phyloP scores from a whole-genome alignment of 2,329 filamentous ascomycete genomes.

The Aschersonia sp. region DNA sequence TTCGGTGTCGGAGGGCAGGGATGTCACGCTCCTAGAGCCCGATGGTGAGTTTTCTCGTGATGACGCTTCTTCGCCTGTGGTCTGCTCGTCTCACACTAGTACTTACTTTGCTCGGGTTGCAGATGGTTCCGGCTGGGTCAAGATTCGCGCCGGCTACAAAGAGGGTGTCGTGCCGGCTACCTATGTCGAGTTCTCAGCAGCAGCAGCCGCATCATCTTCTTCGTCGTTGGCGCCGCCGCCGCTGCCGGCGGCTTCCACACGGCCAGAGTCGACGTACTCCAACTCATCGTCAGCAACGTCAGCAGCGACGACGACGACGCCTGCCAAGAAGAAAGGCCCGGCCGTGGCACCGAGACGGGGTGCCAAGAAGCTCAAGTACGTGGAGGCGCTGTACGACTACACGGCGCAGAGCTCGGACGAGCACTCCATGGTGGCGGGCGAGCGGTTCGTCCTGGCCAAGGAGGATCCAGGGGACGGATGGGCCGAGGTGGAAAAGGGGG shows the following conservation, averaged over 20 bases:
- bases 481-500: slow-evolving; percentile 91
- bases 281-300: slow-evolving; percentile 37
- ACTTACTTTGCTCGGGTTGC: neutral
- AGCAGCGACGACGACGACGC: slow-evolving; percentile 13
- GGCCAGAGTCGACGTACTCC: slow-evolving; percentile 64
- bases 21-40: slow-evolving; percentile 65
- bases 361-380: slow-evolving; percentile 87
- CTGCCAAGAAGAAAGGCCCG: slow-evolving; percentile 71
- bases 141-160: slow-evolving; percentile 58
- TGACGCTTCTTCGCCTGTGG: neutral
- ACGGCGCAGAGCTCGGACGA: slow-evolving; percentile 72
- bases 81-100: neutral
- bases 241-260: slow-evolving; percentile 27
- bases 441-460: slow-evolving; percentile 79
- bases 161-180: slow-evolving; percentile 78
- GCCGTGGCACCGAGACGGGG: slow-evolving; percentile 81
- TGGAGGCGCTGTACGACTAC: slow-evolving; percentile 88
- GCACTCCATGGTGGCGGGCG: slow-evolving; percentile 81
- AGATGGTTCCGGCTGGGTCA: slow-evolving; percentile 91
- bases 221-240: too few species aligned
- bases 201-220: slow-evolving; percentile 19
- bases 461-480: slow-evolving; percentile 87
- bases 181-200: slow-evolving; percentile 57
- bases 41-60: slow-evolving; percentile 52
- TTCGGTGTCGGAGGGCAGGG: slow-evolving; percentile 61